Base-by-base conservation (phyloP, 148 eudicot genomes). In the Camellia japonica region DNA sequence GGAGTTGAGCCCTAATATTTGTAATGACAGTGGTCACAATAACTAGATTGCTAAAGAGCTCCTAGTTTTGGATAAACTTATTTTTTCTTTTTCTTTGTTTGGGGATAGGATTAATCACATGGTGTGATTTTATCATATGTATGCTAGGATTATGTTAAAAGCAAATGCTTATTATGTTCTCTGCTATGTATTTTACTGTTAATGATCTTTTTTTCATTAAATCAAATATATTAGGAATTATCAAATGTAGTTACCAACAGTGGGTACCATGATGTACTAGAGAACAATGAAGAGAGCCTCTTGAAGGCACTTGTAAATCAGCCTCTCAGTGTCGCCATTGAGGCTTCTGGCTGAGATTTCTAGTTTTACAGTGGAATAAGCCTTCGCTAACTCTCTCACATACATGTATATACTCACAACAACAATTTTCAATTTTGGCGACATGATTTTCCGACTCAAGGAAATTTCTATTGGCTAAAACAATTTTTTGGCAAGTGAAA, bases 311-410 rank as follows among this genome's bases (percentile, higher is more conserved):
- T 96, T 30, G 99, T 95, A 43, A 90, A 96, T 86, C 98, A 96
- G 81, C 99, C 99, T 16, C n/a, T 96, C 15, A 96, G 99, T 52
- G 92, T 96, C 20, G 98, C 94, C 79, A 87, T 96, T 43, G 95
- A 93, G 43, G 99, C 99, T 64, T 92, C 98, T 15, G 87, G 91
- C 11, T 87, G 95, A 85, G 98, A 96, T 90, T 96, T 96, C 87
- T 98, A 96, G 75, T 96, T 96, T 84, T 96, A 96, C 86, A 92
- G 90, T n/a, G 99, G 98, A 88, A 97, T 93, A 91, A 43, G 75
- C 65, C 52, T 62, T 19, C 77, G 18, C 15, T 12, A 43, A 9
- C 16, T 47, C 55, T 13, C 3, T 3, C 49, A 49, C 3, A 63
- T 5, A 77, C 49, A 63, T 47, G 5, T 63, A 30, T 42, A 1